These are phyloP conservation scores for Apiospora saccharicola DNA, from an alignment of 2,329 filamentous ascomycete species.

Conservation along the genomic window DNA sequence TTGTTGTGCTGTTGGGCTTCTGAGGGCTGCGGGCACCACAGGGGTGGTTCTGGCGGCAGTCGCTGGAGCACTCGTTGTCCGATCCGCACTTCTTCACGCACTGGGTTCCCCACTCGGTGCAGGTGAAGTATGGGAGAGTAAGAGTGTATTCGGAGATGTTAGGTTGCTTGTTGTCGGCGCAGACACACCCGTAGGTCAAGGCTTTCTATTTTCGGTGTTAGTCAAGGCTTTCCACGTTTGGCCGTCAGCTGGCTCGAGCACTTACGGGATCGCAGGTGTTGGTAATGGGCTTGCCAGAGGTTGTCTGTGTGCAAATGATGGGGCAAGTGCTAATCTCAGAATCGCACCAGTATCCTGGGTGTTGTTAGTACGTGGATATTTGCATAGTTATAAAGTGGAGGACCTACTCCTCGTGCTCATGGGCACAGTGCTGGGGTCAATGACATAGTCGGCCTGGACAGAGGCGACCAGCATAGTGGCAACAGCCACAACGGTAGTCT, in stretches of 20 bases:
- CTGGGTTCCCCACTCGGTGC: conserved; percentile 74
- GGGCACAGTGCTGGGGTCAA: conserved; percentile 69
- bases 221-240: background rate
- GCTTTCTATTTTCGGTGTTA: conserved; percentile 50
- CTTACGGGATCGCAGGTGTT: conserved; percentile 75
- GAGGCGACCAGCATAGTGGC: conserved; percentile 60
- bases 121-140: conserved; percentile 80
- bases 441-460: conserved; percentile 64
- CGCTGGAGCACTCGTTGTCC: conserved; percentile 64
- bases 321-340: conserved; percentile 71
- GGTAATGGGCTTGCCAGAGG: conserved; percentile 57
- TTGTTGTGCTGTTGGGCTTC: conserved; percentile 59
- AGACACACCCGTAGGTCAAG: conserved; percentile 77
- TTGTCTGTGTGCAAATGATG: conserved; percentile 71
- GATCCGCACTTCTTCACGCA: conserved; percentile 66
- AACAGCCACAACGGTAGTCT: conserved; percentile 59
- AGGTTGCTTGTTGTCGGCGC: conserved; percentile 69
- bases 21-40: conserved; percentile 75
- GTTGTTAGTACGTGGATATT: conserved; percentile 19
- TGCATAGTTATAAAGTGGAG: background rate
- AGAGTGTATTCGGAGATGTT: conserved; percentile 80
- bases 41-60: conserved; percentile 71
- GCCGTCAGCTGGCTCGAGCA: conserved; percentile 24
- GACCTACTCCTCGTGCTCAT: conserved; percentile 59
- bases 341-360: conserved; percentile 69